Percentiles rank a stretch among this genome's conserved stretches.
Evolutionary conservation across 208 protist genomes (phyloP).

Genomic region (Crithidia sp.): DNA sequence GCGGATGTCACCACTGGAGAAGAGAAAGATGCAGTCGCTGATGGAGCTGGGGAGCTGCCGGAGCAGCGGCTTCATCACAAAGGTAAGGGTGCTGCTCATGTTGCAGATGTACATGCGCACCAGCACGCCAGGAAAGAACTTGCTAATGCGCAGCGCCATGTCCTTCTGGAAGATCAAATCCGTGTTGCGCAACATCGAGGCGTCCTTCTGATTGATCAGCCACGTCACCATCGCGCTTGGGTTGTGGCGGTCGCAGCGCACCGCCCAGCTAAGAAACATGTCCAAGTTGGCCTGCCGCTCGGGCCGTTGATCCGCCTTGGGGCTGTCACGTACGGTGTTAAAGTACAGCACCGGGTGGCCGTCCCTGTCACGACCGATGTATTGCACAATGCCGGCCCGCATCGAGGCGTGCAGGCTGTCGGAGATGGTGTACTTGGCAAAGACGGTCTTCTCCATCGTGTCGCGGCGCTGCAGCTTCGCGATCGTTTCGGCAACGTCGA

Average conservation of each 20-base stretch:
- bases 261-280: constrained; percentile 76
- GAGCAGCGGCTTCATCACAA: constrained; percentile 77
- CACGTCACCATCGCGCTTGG: constrained; percentile 54
- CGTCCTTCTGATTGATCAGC: constrained; percentile 80
- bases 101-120: constrained; percentile 74
- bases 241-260: constrained; percentile 51
- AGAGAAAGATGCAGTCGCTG: constrained; percentile 71
- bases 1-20: constrained; percentile 52
- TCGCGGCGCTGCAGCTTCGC: constrained; percentile 67
- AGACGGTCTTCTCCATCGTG: constrained; percentile 63
- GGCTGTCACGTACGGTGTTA: constrained; percentile 53
- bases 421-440: constrained; percentile 61
- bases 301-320: constrained; percentile 47
- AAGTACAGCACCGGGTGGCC: constrained; percentile 70
- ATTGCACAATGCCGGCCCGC: constrained; percentile 73
- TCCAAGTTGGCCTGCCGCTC: constrained; percentile 73
- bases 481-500: constrained; percentile 69
- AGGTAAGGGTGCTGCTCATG: constrained; percentile 64
- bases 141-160: constrained; percentile 76
- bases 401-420: constrained; percentile 59
- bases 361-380: constrained; percentile 64
- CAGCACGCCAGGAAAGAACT: constrained; percentile 74
- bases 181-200: constrained; percentile 69
- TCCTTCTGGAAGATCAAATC: constrained; percentile 79
- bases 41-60: constrained; percentile 57